A percentile compares a stretch with the other conserved stretches of the same genome.
Conservation (phyloP, 2,329 filamentous ascomycete genomes). For the Cladosporium austrohemisphaericum region DNA sequence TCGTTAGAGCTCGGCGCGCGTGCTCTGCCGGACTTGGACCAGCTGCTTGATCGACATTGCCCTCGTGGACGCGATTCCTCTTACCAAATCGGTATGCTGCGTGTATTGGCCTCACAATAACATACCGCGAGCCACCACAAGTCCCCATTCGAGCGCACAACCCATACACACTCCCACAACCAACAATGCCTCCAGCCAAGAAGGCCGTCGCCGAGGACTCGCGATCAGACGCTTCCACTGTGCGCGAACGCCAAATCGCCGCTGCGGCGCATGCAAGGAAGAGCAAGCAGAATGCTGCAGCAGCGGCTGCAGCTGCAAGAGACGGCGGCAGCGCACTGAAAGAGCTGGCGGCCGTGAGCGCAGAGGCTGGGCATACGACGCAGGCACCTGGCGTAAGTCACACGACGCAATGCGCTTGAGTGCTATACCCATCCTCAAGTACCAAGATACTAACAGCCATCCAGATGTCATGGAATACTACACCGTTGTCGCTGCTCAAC, state of each 20-base stretch:
- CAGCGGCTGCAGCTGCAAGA: slow-evolving; percentile 18
- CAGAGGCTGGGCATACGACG: slow-evolving; percentile 20
- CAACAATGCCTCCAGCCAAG: slow-evolving; percentile 35
- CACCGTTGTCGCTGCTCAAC: slow-evolving; percentile 66
- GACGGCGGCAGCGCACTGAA: slow-evolving; percentile 25
- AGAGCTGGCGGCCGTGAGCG: slow-evolving; percentile 26
- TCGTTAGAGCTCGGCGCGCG: too few relatives aligned
- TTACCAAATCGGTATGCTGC: too few relatives aligned
- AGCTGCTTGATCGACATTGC: too few relatives aligned
- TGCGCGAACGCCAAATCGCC: slow-evolving; percentile 42
- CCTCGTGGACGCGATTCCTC: too few relatives aligned
- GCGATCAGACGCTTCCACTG: slow-evolving; percentile 31
- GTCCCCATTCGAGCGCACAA: too few relatives aligned
- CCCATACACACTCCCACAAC: neutral
- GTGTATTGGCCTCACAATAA: too few relatives aligned
- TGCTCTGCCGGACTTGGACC: too few relatives aligned
- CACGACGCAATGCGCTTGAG: slow-evolving; percentile 16
- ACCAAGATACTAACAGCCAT: neutral
- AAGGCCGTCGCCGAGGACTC: slow-evolving; percentile 37
- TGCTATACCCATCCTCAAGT: neutral
- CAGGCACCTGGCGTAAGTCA: slow-evolving; percentile 21
- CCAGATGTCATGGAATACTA: slow-evolving; percentile 62
- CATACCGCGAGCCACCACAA: too few relatives aligned
- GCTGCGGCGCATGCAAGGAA: slow-evolving; percentile 36
- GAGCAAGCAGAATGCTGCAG: slow-evolving; percentile 31